Base-by-base conservation (phyloP, 208 protist species). In the Trypanosoma mega region DNA sequence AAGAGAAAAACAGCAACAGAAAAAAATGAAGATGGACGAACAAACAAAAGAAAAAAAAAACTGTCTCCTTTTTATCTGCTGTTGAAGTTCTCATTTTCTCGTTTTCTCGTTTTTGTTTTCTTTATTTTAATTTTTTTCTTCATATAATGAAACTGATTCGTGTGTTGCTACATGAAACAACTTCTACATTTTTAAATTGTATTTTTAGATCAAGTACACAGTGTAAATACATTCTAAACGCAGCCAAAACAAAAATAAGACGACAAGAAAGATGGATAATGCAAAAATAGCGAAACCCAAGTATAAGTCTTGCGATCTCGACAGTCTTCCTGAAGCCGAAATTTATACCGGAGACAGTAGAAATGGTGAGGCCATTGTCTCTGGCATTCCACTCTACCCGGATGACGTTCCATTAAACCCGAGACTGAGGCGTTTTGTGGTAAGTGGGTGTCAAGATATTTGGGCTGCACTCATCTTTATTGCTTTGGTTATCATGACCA, bases 391-490 rank as follows among this genome's bases (percentile, higher is more conserved):
- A 6, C 68, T 93, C 16, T 93, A 90, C 60, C 58, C 66, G 1
- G 66, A 78, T n/a, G 76, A 81, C 1, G 58, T 60, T 2, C 20
- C 37, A 18, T 56, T 55, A 6, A 68, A 77, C 24, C 71, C 82
- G 8, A 67, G 77, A 51, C 74, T 94, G 24, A 68, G 45, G 0
- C 83, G 83, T 29, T 94, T 94, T 51, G 74, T 75, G 12, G 73
- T 78, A 47, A 45, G 56, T 20, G 85, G 85, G 45, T 90, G 47
- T 55, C 64, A 81, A n/a, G 89, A 96, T 63, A 36, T 93, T 16
- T 91, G 85, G 83, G 85, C 85, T 5, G 78, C 73, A 33, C 49
- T 84, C 1, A 29, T 85, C 23, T 96, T 92, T 37, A 11, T 70
- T 56, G 47, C 16, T 7, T 39, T 81, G 26, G 48, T 68, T 29